Conservation (phyloP, 2,329 filamentous ascomycete genomes). For the Monilinia fructicola region DNA sequence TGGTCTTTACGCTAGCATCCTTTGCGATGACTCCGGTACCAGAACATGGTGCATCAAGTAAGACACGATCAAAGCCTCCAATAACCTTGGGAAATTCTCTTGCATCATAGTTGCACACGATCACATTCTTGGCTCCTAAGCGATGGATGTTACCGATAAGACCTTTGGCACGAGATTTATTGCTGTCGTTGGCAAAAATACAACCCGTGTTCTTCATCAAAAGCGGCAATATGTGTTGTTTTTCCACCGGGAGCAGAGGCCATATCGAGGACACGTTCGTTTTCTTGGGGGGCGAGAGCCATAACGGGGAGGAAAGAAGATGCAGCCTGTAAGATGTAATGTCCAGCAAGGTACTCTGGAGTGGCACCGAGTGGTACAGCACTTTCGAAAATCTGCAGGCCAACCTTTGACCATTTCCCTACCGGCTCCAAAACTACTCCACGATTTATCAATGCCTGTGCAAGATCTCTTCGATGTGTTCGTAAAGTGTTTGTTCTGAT, state of each 20-base stretch:
- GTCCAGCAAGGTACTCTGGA: slow-evolving; percentile 92
- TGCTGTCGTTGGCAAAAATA: slow-evolving; percentile 95
- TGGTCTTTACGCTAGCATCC: slow-evolving; percentile 95
- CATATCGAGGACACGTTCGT: slow-evolving; percentile 90
- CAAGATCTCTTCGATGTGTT: slow-evolving; percentile 73
- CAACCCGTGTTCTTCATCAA: slow-evolving; percentile 97
- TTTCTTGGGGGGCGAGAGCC: slow-evolving; percentile 90
- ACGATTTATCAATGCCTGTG: slow-evolving; percentile 90
- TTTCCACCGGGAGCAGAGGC: slow-evolving; percentile 94
- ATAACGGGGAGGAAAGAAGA: slow-evolving; percentile 97
- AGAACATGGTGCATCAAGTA: slow-evolving; percentile 93
- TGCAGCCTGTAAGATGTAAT: slow-evolving; percentile 97
- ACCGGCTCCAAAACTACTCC: slow-evolving; percentile 95
- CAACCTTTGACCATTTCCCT: slow-evolving; percentile 98
- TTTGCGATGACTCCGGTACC: slow-evolving; percentile 98
- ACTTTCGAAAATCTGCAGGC: slow-evolving; percentile 92
- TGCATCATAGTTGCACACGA: slow-evolving; percentile 94
- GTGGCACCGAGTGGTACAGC: slow-evolving; percentile 81
- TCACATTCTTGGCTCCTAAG: slow-evolving; percentile 86
- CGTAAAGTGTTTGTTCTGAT: slow-evolving; percentile 96
- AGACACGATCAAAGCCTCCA: slow-evolving; percentile 90
- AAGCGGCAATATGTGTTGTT: slow-evolving; percentile 90
- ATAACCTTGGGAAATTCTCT: slow-evolving; percentile 92
- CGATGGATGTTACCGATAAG: slow-evolving; percentile 97
- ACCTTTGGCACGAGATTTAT: slow-evolving; percentile 90